These are phyloP conservation scores for Cercospora sp. DNA, from an alignment of 2,329 filamentous ascomycete genomes.

Conservation along the genomic window DNA sequence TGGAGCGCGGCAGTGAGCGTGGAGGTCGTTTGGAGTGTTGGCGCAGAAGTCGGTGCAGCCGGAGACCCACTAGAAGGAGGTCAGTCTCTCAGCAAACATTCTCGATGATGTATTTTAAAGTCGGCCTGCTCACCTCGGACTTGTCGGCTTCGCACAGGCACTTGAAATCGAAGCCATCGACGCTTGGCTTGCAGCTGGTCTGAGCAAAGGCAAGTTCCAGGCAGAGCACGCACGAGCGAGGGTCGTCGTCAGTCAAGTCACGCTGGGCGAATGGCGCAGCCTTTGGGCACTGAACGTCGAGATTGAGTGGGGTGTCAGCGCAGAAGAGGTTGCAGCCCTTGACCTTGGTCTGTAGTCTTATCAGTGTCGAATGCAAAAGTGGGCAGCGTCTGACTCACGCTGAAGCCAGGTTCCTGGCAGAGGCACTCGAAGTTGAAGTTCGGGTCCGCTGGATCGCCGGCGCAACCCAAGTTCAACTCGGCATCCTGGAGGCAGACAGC, in stretches of 20 bases:
- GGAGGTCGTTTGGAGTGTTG: not conserved
- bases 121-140: not conserved
- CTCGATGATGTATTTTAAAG: not conserved
- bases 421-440: not conserved
- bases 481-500: not conserved
- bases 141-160: not conserved
- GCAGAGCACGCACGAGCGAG: not conserved
- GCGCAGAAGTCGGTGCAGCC: constrained; percentile 2
- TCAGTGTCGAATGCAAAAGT: not conserved
- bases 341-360: not conserved
- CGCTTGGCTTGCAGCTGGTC: not conserved
- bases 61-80: not conserved
- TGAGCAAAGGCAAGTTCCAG: constrained; percentile 2
- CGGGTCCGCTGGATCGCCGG: not conserved
- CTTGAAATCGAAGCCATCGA: not conserved
- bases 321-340: constrained; percentile 4
- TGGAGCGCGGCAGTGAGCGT: not conserved
- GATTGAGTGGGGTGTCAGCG: not conserved
- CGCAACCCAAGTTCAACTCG: not conserved
- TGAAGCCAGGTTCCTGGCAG: constrained; percentile 1
- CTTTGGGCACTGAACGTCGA: constrained; percentile 1
- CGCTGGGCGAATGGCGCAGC: not conserved
- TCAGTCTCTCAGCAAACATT: not conserved
- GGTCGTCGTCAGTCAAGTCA: not conserved
- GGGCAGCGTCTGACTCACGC: not conserved